Base-by-base conservation (phyloP, 345 rosid species). In the Lumnitzera racemosa region DNA sequence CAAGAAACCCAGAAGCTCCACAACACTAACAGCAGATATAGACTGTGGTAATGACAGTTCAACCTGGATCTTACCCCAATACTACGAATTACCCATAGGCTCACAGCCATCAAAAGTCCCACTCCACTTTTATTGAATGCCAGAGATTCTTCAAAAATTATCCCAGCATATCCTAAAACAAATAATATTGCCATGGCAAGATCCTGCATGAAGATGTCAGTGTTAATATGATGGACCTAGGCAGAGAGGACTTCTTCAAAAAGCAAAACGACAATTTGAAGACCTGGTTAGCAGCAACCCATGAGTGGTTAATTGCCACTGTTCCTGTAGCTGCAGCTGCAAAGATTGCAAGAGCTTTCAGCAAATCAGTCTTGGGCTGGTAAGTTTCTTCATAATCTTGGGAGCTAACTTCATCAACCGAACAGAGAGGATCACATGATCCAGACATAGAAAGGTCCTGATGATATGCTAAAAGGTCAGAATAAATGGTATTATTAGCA, bases 281-380 rank as follows among this genome's bases (percentile, higher is more conserved):
- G 64, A 89, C 97, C 97, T 90, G 97, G 75, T 94, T 86, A 67
- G 87, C 90, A 59, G 97, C 97, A 63, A 94, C 96, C 96, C 99
- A 90, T 1, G 97, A 90, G 17, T 84, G 97, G 61, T 88, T 90
- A 63, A 94, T 86, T 23, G 97, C 99, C 61, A 67, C 68, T 54
- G 99, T 68, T 70, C 96, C 99, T 1, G 95, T 86, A 15, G 74
- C 81, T 69, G 92, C 90, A 25, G 88, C 89, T 20, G 85, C 94
- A 41, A 90, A 63, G 63, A 94, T 56, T 43, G 90, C 92, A 72
- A 90, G 59, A 59, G 97, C 94, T 78, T 88, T 94, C 57, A 79
- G 57, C 46, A 81, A 54, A 78, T 88, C 99, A 12, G 95, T 88
- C 86, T 88, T 90, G 24, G 97, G 88, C 75, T 87, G 87, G 68